Conservation (phyloP, 306 rosid genomes). For the Amphicarpaea edgeworthii region DNA sequence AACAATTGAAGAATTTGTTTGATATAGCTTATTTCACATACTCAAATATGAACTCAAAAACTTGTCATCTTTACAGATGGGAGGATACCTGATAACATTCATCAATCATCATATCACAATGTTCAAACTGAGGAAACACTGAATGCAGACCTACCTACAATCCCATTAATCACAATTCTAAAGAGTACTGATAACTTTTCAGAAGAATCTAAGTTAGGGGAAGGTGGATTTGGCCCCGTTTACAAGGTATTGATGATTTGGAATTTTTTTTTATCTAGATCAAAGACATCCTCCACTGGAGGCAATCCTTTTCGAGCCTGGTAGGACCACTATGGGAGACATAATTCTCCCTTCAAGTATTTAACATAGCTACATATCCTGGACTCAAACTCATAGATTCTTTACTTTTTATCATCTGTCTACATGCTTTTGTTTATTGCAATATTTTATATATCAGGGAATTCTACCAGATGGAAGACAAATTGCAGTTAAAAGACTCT, state of each 20-base stretch:
- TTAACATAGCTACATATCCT: no score
- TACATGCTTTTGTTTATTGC: not conserved
- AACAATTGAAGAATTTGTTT: not conserved
- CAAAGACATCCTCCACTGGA: no score
- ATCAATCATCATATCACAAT: not conserved
- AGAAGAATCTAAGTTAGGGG: not conserved
- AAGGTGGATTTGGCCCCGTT: constrained; percentile 47
- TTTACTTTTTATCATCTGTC: not conserved
- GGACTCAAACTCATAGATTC: not conserved
- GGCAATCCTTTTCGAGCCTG: no score
- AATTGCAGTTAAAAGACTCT: constrained; percentile 65
- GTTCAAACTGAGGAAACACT: constrained; percentile 17
- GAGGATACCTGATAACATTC: not conserved
- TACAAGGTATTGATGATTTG: constrained; percentile 52
- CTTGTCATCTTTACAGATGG: not conserved
- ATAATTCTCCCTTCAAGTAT: no score
- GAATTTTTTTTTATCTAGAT: no score
- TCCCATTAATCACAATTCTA: constrained; percentile 16
- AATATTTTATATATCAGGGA: constrained; percentile 50
- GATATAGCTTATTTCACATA: not conserved
- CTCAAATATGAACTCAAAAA: constrained; percentile 2
- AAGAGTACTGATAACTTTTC: constrained; percentile 13
- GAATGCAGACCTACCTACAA: constrained; percentile 1
- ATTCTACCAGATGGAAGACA: constrained; percentile 55
- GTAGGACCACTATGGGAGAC: no score